Conservation (phyloP, 106 monocot genomes). For the Phalaenopsis aphrodite region DNA sequence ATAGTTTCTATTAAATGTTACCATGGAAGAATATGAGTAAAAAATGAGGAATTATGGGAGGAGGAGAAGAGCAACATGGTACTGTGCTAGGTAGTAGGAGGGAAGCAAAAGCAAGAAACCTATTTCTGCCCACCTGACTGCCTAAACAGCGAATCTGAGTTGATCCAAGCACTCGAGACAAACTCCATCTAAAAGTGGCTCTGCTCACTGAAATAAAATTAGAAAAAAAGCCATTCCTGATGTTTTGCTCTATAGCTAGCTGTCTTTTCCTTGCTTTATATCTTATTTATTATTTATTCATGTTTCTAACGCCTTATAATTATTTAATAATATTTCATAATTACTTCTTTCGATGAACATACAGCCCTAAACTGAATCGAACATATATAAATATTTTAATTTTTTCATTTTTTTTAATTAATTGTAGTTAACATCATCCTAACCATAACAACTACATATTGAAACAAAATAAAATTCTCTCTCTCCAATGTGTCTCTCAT, state of each 20-base stretch:
- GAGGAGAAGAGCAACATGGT: neutral
- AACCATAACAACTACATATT: neutral
- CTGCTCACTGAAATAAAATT: neutral
- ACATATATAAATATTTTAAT: too few species aligned
- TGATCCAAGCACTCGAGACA: constrained; percentile 4
- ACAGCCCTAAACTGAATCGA: too few species aligned
- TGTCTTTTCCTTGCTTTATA: neutral
- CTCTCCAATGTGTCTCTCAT: neutral
- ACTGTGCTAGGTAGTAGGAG: neutral
- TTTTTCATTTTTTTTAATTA: too few species aligned
- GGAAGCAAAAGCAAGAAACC: neutral
- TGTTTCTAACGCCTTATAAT: too few species aligned
- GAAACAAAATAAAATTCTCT: neutral
- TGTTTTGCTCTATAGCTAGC: neutral
- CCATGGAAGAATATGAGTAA: neutral
- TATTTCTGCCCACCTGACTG: neutral
- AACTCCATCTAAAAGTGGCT: neutral
- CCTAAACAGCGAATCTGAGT: neutral
- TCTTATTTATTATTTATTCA: neutral
- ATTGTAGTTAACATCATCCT: neutral
- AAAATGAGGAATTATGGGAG: neutral
- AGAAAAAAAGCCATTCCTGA: neutral
- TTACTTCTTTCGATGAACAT: too few species aligned
- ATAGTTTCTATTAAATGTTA: neutral
- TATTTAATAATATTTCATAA: too few species aligned